Conservation (phyloP, 2,329 filamentous ascomycete species). For the Ciborinia camelliae region DNA sequence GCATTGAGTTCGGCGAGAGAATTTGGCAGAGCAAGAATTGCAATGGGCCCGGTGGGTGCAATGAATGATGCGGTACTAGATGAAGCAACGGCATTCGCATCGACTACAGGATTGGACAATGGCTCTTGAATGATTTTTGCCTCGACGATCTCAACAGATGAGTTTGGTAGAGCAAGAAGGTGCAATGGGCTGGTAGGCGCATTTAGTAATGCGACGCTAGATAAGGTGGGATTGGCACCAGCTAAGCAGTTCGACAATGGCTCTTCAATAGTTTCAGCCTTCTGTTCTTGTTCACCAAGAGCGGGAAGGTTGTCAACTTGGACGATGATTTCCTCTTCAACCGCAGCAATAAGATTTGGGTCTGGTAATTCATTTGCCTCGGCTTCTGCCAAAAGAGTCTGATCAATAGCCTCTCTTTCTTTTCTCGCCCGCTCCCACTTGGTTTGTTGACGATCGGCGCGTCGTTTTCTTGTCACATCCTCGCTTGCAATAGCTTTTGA, state of each 20-base stretch:
- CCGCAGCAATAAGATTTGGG: background rate
- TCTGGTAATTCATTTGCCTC: constrained; percentile 2
- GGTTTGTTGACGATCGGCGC: constrained; percentile 75
- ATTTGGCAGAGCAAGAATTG: constrained; percentile 55
- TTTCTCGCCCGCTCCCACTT: constrained; percentile 90
- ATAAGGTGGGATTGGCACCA: background rate
- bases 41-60: constrained; percentile 33
- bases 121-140: background rate
- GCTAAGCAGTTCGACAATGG: background rate
- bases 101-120: background rate
- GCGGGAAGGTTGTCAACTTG: background rate
- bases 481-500: constrained; percentile 71
- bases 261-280: background rate
- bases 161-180: constrained; percentile 53
- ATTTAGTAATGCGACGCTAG: background rate
- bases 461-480: constrained; percentile 70
- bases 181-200: constrained; percentile 37
- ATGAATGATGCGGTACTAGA: background rate
- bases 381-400: constrained; percentile 57
- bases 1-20: constrained; percentile 12
- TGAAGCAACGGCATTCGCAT: constrained; percentile 35
- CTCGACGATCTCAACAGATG: background rate
- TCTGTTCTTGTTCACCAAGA: background rate
- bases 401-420: constrained; percentile 79
- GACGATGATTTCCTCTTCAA: background rate